These are phyloP conservation scores for Nymphaea colorata DNA, from an alignment of 164 flowering plant genomes.

Conservation along the genomic window DNA sequence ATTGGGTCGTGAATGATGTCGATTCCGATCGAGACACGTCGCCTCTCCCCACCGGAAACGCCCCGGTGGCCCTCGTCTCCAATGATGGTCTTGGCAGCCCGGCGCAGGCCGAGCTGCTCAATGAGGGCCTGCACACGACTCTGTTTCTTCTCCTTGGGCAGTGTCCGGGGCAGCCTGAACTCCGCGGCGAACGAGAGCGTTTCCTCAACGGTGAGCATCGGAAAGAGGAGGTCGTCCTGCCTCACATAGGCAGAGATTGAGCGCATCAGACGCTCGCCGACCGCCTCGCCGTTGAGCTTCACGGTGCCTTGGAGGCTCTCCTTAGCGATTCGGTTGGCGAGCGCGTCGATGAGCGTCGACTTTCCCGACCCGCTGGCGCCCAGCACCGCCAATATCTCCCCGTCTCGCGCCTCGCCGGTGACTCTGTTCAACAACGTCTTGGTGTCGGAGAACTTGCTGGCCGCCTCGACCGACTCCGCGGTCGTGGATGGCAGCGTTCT, in stretches of 20 bases:
- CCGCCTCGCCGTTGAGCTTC: conserved; percentile 44
- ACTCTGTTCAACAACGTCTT: too few relatives aligned
- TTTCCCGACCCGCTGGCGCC: conserved; percentile 95
- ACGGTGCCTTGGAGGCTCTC: conserved; percentile 58
- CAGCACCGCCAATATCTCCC: conserved; percentile 38
- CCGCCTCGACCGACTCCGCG: too few relatives aligned
- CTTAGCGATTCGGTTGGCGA: conserved; percentile 62
- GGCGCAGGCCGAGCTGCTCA: conserved; percentile 53
- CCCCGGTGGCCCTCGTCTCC: conserved; percentile 93
- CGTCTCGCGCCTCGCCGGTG: too few relatives aligned
- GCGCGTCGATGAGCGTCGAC: conserved; percentile 82
- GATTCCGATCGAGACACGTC: conserved; percentile 80
- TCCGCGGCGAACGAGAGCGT: conserved; percentile 92
- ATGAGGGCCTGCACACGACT: conserved; percentile 65
- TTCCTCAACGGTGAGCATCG: conserved; percentile 90
- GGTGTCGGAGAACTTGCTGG: too few relatives aligned
- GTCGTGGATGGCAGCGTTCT: too few relatives aligned
- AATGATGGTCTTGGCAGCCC: conserved; percentile 39
- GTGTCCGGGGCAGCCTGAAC: conserved; percentile 54
- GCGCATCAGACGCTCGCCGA: conserved; percentile 51
- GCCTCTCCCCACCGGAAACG: conserved; percentile 85
- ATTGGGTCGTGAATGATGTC: conserved; percentile 90
- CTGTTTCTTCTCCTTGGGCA: conserved; percentile 55
- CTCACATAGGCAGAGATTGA: conserved; percentile 74
- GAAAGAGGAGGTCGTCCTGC: conserved; percentile 88